Percentiles rank a stretch among this genome's conserved stretches.
phyloP scores from a whole-genome alignment of 2,329 filamentous ascomycete species.

The Plectosphaerella plurivora region DNA sequence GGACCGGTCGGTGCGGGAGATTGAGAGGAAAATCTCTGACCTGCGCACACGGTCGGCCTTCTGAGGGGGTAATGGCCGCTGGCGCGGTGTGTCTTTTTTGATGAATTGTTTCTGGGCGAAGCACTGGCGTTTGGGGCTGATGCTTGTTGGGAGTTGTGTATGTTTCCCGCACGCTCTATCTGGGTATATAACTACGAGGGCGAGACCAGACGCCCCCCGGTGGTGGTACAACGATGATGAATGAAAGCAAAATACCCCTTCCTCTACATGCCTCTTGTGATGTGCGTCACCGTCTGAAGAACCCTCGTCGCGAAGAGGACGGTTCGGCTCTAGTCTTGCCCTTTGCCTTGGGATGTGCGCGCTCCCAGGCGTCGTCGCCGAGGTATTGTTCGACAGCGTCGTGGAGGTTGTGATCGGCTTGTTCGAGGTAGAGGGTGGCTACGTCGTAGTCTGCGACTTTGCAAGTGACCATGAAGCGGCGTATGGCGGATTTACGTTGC shows the following conservation, averaged over 20 bases:
- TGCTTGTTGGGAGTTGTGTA: no score
- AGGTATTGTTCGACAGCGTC: slow-evolving; percentile 59
- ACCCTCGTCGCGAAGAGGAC: background rate
- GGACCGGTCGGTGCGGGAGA: slow-evolving; percentile 84
- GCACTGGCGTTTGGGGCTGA: background rate
- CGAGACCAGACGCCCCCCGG: no score
- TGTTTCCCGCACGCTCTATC: no score
- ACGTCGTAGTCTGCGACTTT: slow-evolving; percentile 76
- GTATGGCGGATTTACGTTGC: slow-evolving; percentile 62
- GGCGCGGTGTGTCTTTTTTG: background rate
- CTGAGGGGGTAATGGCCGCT: slow-evolving; percentile 24
- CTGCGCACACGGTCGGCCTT: slow-evolving; percentile 57
- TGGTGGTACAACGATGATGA: slow-evolving; percentile 8
- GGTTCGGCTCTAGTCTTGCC: slow-evolving; percentile 16
- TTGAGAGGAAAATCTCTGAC: slow-evolving; percentile 90
- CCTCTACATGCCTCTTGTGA: background rate
- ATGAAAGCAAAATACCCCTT: no score
- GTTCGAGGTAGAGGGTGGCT: slow-evolving; percentile 70
- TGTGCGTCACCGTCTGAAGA: background rate
- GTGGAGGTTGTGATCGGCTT: slow-evolving; percentile 62
- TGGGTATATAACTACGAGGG: no score
- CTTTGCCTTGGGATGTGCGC: slow-evolving; percentile 52
- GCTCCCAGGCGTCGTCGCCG: slow-evolving; percentile 74
- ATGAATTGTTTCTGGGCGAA: background rate
- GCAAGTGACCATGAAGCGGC: slow-evolving; percentile 74